Evolutionary conservation across 31 red algal genomes (phyloP).

Genomic region (Odonthalia washingtoniensis): DNA sequence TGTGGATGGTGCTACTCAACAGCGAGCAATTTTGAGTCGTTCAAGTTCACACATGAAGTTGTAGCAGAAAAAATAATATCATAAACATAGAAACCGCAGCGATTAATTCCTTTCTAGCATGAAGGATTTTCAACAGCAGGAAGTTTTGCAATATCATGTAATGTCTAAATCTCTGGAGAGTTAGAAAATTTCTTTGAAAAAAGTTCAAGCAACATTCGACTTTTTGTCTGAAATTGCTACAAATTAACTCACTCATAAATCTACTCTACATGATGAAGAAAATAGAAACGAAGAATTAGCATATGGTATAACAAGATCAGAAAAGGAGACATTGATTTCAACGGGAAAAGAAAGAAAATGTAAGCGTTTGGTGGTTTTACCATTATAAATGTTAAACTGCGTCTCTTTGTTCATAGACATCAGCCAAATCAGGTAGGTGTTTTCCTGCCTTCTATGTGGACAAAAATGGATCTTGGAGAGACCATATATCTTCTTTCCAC

Average conservation of each 20-base stretch:
- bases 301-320: not conserved
- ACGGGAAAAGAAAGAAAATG: no score
- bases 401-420: not conserved
- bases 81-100: not conserved
- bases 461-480: no score
- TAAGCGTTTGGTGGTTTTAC: not conserved
- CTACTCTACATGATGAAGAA: not conserved
- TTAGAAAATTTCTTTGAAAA: not conserved
- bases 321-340: not conserved
- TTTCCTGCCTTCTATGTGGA: not conserved
- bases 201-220: not conserved
- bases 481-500: no score
- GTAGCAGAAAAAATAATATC: not conserved
- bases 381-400: not conserved
- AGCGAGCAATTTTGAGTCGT: not conserved
- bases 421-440: not conserved
- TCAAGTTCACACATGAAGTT: not conserved
- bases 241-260: not conserved
- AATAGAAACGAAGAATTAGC: not conserved
- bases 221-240: not conserved
- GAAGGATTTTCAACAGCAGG: not conserved
- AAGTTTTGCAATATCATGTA: not conserved
- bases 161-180: not conserved
- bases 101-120: not conserved
- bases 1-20: constrained; percentile 1